Base-by-base conservation (phyloP, 1,284 basidiomycete genomes). In the Pyrrhoderma lamaoense region DNA sequence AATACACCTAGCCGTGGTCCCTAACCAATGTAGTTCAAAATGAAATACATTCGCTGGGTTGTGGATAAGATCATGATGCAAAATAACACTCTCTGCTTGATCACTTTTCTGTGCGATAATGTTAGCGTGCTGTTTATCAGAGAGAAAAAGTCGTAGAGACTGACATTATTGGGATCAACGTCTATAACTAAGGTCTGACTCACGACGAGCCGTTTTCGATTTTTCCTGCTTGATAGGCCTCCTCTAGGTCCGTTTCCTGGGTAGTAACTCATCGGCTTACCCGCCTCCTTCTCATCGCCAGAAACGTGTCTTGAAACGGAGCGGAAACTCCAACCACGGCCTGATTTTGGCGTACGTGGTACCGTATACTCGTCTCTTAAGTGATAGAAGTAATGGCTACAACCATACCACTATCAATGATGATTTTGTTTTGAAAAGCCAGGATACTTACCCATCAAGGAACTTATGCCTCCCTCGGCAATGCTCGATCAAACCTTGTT, bases 21-120 rank as follows among this genome's bases (percentile, higher is more conserved):
- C 93, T 21, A 98, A 85, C 95, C 96, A 99, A 59, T 98, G 93
- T 39, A 99, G 75, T 67, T 99, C 94, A 61, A 96, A 92, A 67
- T 96, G 93, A 69, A 94, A 94, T 51, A 90, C 91, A 38, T 87
- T 94, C 14, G 76, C 78, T 0, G 90, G 86, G 62, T 95, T 95
- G 66, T 96, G 93, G 47, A 93, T 88, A 53, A 94, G 82, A 65
- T 96, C 93, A 63, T 93, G 82, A 62, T 96, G 93, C 25, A 95
- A 73, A 36, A 93, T 76, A 21, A 92, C 88, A 3, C 84, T 80
- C 62, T 96, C 93, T 1, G 91, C 86, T 59, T 93, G 83, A 62
- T 91, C 85, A 56, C 89, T 93, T 67, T 79, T 80, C 83, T 87
- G 60, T 25, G n/a, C n/a, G n/a, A n/a, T 52, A 55, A 52, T 35